These are phyloP conservation scores for Atkinsonella texensis DNA, from an alignment of 2,329 filamentous ascomycete genomes.

Conservation along the genomic window DNA sequence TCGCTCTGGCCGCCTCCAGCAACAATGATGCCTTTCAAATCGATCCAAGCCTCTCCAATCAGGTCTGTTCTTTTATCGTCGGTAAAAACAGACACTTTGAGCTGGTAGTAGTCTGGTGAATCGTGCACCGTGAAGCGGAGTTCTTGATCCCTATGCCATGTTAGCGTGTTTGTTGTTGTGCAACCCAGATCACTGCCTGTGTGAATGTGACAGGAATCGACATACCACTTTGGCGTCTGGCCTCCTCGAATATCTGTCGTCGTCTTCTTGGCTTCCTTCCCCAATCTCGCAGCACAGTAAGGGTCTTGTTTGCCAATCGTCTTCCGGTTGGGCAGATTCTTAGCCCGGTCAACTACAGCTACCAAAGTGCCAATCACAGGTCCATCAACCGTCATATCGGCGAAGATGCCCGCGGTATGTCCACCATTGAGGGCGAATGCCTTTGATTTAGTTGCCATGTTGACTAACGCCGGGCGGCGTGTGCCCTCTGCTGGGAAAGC, in stretches of 20 bases:
- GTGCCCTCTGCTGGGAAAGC: background rate
- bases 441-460: conserved; percentile 43
- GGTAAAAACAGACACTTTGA: conserved; percentile 94
- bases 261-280: conserved; percentile 97
- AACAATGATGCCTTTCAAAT: conserved; percentile 68
- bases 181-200: background rate
- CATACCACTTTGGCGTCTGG: conserved; percentile 88
- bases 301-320: conserved; percentile 98
- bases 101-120: conserved; percentile 86
- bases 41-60: conserved; percentile 89
- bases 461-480: background rate
- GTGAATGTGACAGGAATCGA: background rate
- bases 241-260: conserved; percentile 87
- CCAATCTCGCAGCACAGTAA: conserved; percentile 85
- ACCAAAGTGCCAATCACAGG: conserved; percentile 90
- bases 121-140: conserved; percentile 93
- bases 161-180: conserved; percentile 6
- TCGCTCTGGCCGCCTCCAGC: conserved; percentile 88
- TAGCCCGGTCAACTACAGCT: conserved; percentile 82
- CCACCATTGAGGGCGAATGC: conserved; percentile 45
- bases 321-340: conserved; percentile 93
- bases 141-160: conserved; percentile 73
- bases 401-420: conserved; percentile 87
- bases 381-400: conserved; percentile 86
- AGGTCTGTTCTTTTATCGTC: conserved; percentile 97